Evolutionary conservation across 495 filamentous ascomycete species (phyloP).

Genomic region (Penicillium crystallinum): DNA sequence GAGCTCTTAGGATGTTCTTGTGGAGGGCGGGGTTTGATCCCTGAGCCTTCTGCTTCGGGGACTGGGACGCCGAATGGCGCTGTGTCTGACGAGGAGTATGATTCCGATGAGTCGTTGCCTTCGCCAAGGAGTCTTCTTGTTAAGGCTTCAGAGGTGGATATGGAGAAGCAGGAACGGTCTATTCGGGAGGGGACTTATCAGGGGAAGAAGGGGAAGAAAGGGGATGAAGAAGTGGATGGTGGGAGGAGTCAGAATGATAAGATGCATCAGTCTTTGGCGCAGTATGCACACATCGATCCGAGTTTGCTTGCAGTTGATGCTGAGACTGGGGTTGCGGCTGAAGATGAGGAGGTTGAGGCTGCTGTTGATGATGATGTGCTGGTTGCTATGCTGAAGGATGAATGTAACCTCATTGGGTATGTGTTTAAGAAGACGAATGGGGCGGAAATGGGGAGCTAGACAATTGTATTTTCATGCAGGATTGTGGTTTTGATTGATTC

Average conservation of each 20-base stretch:
- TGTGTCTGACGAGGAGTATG: constrained; percentile 31
- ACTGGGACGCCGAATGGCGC: constrained; percentile 12
- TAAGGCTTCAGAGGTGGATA: constrained; percentile 56
- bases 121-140: constrained; percentile 42
- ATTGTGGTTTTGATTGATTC: neutral
- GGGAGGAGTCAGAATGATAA: constrained; percentile 32
- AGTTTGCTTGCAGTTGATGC: constrained; percentile 24
- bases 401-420: constrained; percentile 56
- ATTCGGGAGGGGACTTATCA: constrained; percentile 32
- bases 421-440: constrained; percentile 59
- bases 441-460: constrained; percentile 19
- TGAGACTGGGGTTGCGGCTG: constrained; percentile 3
- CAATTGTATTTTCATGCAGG: neutral
- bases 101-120: constrained; percentile 33
- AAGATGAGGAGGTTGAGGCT: constrained; percentile 26
- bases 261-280: constrained; percentile 57
- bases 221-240: constrained; percentile 2
- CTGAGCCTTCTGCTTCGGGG: constrained; percentile 1
- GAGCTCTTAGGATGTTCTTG: constrained; percentile 65
- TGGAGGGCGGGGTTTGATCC: constrained; percentile 47
- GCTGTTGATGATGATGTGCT: constrained; percentile 59
- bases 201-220: constrained; percentile 3
- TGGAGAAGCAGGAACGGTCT: constrained; percentile 54
- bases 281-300: constrained; percentile 64
- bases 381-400: constrained; percentile 53